A percentile compares a stretch with the other conserved stretches of the same genome.
Evolutionary conservation across 2,329 filamentous ascomycete species (phyloP).

Genomic region (Claviceps humidiphila): DNA sequence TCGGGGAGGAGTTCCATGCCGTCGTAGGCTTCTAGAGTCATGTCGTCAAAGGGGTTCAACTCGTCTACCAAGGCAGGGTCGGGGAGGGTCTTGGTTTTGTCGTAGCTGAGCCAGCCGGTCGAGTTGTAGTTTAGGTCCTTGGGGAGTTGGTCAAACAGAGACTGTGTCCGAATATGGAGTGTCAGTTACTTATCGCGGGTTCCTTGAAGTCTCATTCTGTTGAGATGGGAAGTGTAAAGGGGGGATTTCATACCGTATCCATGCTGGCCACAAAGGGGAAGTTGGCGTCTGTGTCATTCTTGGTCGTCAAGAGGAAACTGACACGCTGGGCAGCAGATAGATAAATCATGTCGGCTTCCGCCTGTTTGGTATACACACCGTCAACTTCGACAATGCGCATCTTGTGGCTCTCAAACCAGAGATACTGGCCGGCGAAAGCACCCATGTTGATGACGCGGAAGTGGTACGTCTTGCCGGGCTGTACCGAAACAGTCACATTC

Average conservation of each 20-base stretch:
- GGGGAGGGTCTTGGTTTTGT: slow-evolving; percentile 31
- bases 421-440: slow-evolving; percentile 54
- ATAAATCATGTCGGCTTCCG: slow-evolving; percentile 50
- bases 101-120: slow-evolving; percentile 52
- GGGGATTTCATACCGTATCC: slow-evolving; percentile 39
- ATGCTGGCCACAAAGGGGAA: slow-evolving; percentile 57
- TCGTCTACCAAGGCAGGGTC: slow-evolving; percentile 42
- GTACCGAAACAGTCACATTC: slow-evolving; percentile 43
- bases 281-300: slow-evolving; percentile 46
- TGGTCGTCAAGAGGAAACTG: slow-evolving; percentile 49
- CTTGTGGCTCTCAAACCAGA: slow-evolving; percentile 55
- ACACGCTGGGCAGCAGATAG: slow-evolving; percentile 54
- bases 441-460: slow-evolving; percentile 62
- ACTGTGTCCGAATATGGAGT: slow-evolving; percentile 20
- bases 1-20: slow-evolving; percentile 43
- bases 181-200: background rate
- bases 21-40: slow-evolving; percentile 56
- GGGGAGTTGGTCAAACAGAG: slow-evolving; percentile 57
- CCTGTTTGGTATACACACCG: slow-evolving; percentile 51
- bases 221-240: background rate
- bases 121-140: slow-evolving; percentile 53
- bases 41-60: slow-evolving; percentile 61
- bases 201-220: too few species aligned
- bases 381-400: slow-evolving; percentile 62
- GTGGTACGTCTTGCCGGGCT: slow-evolving; percentile 58